Evolutionary conservation across 108 stramenopile genomes (phyloP), one percentile per base, ranked within the genome.

Genomic region (Ochromonas danica): DNA sequence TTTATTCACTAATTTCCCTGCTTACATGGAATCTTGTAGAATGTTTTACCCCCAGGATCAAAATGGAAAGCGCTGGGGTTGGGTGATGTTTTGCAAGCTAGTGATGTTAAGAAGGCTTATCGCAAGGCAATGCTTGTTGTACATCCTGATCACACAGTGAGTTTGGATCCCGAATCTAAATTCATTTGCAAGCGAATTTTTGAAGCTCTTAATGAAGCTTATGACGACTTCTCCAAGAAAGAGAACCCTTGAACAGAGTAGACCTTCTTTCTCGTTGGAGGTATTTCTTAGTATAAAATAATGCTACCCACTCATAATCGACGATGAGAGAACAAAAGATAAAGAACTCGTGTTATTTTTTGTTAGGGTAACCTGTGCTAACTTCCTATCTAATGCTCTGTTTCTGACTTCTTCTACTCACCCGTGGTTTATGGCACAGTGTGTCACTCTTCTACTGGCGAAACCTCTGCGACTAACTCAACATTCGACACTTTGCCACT

Each of bases 101-200:
- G 78, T 10, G 22, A 51, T 6, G 90, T 93, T 40, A 95, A 95
- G 86, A 77, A 82, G 39, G 84, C 87, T 40, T 98, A 93, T 86
- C 87, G 88, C 77, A 93, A 92, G 89, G 95, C 97, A 1, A 89
- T 88, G 38, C 80, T 93, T 28, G 93, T 96, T n/a, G 97, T 98
- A 27, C 97, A 98, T 88, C 95, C 96, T 2, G 88, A 95, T 82
- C 96, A 97, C 84, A 92, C 92, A 71, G 80, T 80, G 61, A 82
- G 90, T 71, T 87, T 94, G 60, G 86, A 87, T 62, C 85, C 93
- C 1, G 96, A 98, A 80, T 90, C 95, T 65, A 83, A 92, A 40
- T 97, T 97, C 75, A 87, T 98, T 74, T 94, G 94, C 30, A 95
- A 94, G 80, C 85, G 95, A 28, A 88, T 94, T 35, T 96, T 96